Percentiles rank a stretch among this genome's conserved stretches.
Conservation (phyloP, 331 rosid species). For the Erythrophleum ivorense region DNA sequence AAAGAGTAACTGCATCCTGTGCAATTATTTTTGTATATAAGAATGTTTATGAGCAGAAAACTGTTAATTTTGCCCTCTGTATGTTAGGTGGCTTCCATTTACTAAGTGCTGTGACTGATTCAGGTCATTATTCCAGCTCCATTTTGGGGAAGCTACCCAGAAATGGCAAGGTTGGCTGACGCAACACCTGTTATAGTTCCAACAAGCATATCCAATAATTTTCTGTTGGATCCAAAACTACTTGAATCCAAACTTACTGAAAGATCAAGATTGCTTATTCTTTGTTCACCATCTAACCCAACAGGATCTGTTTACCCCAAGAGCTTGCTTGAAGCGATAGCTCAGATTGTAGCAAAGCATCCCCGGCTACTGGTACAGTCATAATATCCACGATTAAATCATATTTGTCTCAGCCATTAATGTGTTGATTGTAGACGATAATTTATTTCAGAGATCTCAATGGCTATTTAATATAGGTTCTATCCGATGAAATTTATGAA, state of each 20-base stretch:
- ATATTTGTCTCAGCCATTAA: constrained; percentile 3
- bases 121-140: constrained; percentile 98
- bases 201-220: constrained; percentile 63
- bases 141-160: constrained; percentile 95
- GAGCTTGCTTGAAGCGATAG: constrained; percentile 76
- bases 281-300: constrained; percentile 95
- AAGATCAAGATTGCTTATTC: constrained; percentile 79
- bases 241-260: constrained; percentile 76
- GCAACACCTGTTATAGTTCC: constrained; percentile 91
- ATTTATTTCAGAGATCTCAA: constrained; percentile 30
- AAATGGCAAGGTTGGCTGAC: constrained; percentile 89
- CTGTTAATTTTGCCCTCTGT: no score
- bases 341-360: constrained; percentile 80
- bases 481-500: constrained; percentile 90
- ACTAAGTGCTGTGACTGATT: constrained; percentile 10
- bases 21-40: no score
- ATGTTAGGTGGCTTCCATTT: constrained; percentile 9
- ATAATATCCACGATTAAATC: constrained; percentile 9
- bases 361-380: constrained; percentile 87
- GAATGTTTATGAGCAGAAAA: no score
- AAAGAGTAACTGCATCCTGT: no score
- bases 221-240: constrained; percentile 78
- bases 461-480: constrained; percentile 59
- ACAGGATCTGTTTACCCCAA: constrained; percentile 92
- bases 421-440: constrained; percentile 11